Conservation (phyloP, 2,329 filamentous ascomycete genomes). For the Aureobasidium sp. region DNA sequence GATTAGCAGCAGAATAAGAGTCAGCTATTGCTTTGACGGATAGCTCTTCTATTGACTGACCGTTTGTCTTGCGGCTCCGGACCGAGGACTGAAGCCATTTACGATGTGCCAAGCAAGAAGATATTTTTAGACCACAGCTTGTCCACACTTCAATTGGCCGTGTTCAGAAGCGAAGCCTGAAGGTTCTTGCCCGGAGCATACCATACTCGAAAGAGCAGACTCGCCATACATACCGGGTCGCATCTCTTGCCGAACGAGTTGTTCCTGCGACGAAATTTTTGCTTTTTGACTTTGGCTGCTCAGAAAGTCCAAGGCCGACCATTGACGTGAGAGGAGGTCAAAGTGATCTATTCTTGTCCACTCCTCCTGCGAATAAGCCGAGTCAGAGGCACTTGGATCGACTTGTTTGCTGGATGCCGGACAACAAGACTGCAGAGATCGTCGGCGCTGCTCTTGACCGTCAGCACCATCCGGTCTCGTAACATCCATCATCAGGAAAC, state of each 20-base stretch:
- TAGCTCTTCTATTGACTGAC: conserved; percentile 1
- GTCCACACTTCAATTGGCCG: background rate
- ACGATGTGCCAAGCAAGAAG: background rate
- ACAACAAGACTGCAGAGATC: background rate
- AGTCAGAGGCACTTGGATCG: background rate
- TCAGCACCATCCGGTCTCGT: background rate
- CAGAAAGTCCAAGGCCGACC: background rate
- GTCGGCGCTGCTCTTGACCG: background rate
- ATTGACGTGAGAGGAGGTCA: background rate
- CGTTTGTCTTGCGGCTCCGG: background rate
- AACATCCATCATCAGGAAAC: background rate
- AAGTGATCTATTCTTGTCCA: conserved; percentile 3
- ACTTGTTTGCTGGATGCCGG: background rate
- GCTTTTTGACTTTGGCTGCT: background rate
- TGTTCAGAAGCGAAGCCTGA: background rate
- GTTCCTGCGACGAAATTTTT: background rate
- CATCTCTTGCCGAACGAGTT: background rate
- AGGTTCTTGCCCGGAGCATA: background rate
- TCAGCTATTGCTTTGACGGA: conserved; percentile 7
- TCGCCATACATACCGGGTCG: background rate
- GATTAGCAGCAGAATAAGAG: background rate
- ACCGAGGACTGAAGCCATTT: background rate
- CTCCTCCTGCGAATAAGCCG: background rate
- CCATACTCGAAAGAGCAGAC: background rate
- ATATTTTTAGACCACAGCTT: conserved; percentile 6